Evolutionary conservation across 1,139 yeast species (phyloP), one percentile per base, ranked within the genome.

Genomic region (Blastobotrys buckinghamii): DNA sequence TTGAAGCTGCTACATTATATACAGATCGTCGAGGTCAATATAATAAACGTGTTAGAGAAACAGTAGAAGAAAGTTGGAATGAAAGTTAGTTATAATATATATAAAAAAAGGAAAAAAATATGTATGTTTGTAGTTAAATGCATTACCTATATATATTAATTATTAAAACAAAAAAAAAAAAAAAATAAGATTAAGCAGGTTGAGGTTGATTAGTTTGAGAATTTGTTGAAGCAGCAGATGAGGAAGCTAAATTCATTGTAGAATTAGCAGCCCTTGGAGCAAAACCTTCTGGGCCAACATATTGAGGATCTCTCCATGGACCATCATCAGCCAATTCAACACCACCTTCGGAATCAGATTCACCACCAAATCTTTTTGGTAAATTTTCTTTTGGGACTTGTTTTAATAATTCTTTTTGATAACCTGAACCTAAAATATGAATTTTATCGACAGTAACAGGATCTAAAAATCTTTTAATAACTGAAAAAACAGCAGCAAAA

Each of bases 371-470:
- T 72, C 87, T 88, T 49, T 63, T 74, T 47, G 98, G 98, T 66
- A 92, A 78, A 75, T 92, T 90, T 69, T 88, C 95, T 5, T 84
- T 81, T 17, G 97, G 97, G 56, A 92, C 85, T 73, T 92, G 98
- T 65, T 87, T 85, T 62, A 89, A 76, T 61, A 92, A 77, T 58
- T 89, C 97, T 61, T 81, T 77, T 65, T 83, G 76, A 72, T 92
- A 92, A 52, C 80, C 75, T 37, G 82, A 71, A 50, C 97, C 92
- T 62, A 90, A 75, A 56, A 92, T 88, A 73, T 82, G 87, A 66
- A 92, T 92, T 74, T 92, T 92, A 48, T 94, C 83, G 36, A 92
- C 97, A n/a, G 98, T 92, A 50, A 92, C 97, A 5, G 97, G 97
- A 67, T 92, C 98, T 64, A 92, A 78, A 71, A 92, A 90, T 52